Base-by-base conservation (phyloP, 148 eudicot genomes). In the Tetragonia tetragonoides region DNA sequence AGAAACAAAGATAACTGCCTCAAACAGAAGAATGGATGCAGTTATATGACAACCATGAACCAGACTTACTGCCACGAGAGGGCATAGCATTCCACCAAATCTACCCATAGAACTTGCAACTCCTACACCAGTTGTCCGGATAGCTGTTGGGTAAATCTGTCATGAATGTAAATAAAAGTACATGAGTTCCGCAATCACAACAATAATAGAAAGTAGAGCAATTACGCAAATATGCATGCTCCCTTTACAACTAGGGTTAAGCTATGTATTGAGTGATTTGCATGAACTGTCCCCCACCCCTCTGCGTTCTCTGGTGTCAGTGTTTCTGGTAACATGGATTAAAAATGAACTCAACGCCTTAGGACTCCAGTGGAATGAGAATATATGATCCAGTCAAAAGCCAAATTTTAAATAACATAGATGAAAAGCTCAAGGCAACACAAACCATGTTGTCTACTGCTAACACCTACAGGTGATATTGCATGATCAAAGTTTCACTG, bases 101-200 rank as follows among this genome's bases (percentile, higher is more conserved):
- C 99, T 84, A 76, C 97, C 99, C 81, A 95, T 82, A 1, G 97
- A 87, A 67, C 91, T 88, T 47, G 97, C 99, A n/a, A 91, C 89
- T 76, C 99, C 99, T 23, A 87, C 90, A 44, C 99, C 99, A 10
- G 94, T 95, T 84, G 97, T 83, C 73, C 98, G 86, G 17, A 91
- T 86, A 47, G 93, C 73, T 70, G 96, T 91, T 20, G 96, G 96
- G 74, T 89, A 91, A 80, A 91, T 88, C 96, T 91, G 75, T 63
- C 67, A 72, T 51, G 57, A 53, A 28, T 7, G 40, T 15, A 53
- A 82, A 37, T 73, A 34, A 28, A 62, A 21, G 8, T 23, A 65
- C 0, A 42, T 39, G 56, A 71, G 0, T n/a, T 44, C 53, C 15
- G 28, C 17, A 53, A 2, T 34, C 15, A 20, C 4, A 49, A 14